Conservation (phyloP, 306 rosid species). For the Hippophae rhamnoides region DNA sequence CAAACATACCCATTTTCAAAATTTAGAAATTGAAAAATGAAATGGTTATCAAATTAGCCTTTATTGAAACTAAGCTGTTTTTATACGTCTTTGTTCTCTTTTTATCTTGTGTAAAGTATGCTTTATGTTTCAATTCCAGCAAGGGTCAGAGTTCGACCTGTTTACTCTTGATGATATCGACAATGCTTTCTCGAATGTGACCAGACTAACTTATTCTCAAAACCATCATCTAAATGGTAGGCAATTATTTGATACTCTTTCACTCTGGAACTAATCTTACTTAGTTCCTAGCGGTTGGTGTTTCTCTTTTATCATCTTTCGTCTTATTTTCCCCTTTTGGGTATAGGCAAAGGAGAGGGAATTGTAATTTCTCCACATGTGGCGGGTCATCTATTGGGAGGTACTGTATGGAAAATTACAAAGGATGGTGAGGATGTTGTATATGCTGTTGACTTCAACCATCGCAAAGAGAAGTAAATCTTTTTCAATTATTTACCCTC, state of each 20-base stretch:
- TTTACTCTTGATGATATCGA: conserved; percentile 90
- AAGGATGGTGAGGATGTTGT: conserved; percentile 96
- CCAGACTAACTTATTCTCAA: conserved; percentile 88
- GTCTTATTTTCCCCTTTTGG: not conserved
- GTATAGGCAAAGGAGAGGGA: conserved; percentile 84
- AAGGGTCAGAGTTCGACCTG: conserved; percentile 82
- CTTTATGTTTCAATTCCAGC: conserved; percentile 44
- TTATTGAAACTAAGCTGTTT: not conserved
- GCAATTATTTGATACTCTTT: conserved; percentile 1
- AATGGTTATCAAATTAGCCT: too few relatives aligned
- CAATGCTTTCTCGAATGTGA: conserved; percentile 71
- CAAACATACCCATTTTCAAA: too few relatives aligned
- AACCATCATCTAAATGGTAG: conserved; percentile 85
- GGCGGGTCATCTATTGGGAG: conserved; percentile 98
- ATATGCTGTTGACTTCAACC: conserved; percentile 96
- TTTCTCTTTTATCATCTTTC: not conserved
- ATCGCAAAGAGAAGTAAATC: conserved; percentile 74
- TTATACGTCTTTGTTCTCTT: not conserved
- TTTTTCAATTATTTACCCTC: not conserved
- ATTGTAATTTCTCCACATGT: conserved; percentile 88
- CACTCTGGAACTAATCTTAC: not conserved
- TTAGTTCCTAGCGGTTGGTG: not conserved
- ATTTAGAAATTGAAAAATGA: too few relatives aligned
- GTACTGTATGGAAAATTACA: conserved; percentile 88
- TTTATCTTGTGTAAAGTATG: not conserved